Evolutionary conservation across 306 rosid species (phyloP).

Genomic region (Casuarina glauca): DNA sequence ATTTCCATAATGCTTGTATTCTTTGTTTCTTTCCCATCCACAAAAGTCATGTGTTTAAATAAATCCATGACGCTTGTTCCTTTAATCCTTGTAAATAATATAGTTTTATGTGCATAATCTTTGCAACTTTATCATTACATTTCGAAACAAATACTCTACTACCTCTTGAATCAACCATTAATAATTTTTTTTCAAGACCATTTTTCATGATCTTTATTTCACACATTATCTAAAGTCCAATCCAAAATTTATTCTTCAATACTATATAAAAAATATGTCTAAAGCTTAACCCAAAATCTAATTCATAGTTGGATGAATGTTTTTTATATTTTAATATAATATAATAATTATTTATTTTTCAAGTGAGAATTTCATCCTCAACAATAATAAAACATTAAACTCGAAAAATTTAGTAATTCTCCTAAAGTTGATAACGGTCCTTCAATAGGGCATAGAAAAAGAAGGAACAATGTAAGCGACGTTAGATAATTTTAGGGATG

Average conservation of each 20-base stretch:
- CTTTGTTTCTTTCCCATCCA: neutral
- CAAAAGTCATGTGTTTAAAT: constrained; percentile 20
- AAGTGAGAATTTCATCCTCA: too few relatives aligned
- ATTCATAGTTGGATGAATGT: too few relatives aligned
- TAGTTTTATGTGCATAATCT: neutral
- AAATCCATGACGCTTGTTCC: neutral
- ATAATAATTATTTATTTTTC: too few relatives aligned
- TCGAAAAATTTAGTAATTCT: too few relatives aligned
- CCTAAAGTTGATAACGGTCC: too few relatives aligned
- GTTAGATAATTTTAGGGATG: too few relatives aligned
- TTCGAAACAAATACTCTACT: constrained; percentile 19
- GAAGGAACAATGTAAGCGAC: too few relatives aligned
- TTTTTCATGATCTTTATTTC: neutral
- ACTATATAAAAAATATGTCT: neutral
- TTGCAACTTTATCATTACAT: neutral
- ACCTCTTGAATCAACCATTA: neutral
- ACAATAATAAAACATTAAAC: too few relatives aligned
- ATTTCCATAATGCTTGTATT: neutral
- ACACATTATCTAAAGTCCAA: constrained; percentile 2
- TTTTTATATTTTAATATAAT: too few relatives aligned
- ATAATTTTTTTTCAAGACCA: neutral
- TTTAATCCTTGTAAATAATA: neutral
- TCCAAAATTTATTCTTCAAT: too few relatives aligned
- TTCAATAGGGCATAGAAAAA: too few relatives aligned
- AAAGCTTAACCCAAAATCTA: too few relatives aligned